These are phyloP conservation scores for Xylariales sp. DNA, from an alignment of 2,329 filamentous ascomycete species.

Conservation along the genomic window DNA sequence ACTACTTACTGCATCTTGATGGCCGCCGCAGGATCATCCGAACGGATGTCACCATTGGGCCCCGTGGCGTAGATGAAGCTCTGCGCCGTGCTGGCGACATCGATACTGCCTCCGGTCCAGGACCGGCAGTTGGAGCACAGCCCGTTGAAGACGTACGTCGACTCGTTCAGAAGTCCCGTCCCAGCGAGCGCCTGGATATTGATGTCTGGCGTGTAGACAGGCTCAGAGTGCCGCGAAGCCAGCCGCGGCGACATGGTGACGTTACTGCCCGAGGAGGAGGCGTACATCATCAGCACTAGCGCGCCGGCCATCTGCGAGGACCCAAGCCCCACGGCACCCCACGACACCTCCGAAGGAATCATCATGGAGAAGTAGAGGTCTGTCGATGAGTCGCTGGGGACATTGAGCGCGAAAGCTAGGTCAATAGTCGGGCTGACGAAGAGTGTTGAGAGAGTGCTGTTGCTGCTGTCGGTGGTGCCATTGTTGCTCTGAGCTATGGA, in stretches of 20 bases:
- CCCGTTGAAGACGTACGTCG: slow-evolving; percentile 43
- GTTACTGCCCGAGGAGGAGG: slow-evolving; percentile 37
- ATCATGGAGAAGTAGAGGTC: slow-evolving; percentile 53
- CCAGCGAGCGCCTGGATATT: slow-evolving; percentile 38
- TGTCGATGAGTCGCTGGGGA: slow-evolving; percentile 60
- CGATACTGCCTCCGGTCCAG: slow-evolving; percentile 45
- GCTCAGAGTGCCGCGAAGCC: slow-evolving; percentile 47
- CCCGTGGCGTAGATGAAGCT: slow-evolving; percentile 55
- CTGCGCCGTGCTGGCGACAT: slow-evolving; percentile 42
- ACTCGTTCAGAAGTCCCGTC: slow-evolving; percentile 42
- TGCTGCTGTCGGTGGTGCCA: slow-evolving; percentile 10
- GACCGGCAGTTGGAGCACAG: slow-evolving; percentile 49
- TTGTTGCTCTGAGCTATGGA: slow-evolving; percentile 13
- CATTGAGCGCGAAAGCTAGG: slow-evolving; percentile 63
- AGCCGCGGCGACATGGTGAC: slow-evolving; percentile 54
- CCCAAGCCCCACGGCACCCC: slow-evolving; percentile 53
- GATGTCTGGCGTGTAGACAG: slow-evolving; percentile 39
- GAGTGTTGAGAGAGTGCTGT: slow-evolving; percentile 15
- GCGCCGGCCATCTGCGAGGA: slow-evolving; percentile 45
- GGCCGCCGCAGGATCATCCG: slow-evolving; percentile 35
- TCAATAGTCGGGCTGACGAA: slow-evolving; percentile 22
- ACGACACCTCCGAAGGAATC: slow-evolving; percentile 39
- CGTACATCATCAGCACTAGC: slow-evolving; percentile 53
- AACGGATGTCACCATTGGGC: slow-evolving; percentile 36
- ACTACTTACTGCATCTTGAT: slow-evolving; percentile 52